Conservation (phyloP, 352 stramenopile species). For the Thraustochytrium striatum region DNA sequence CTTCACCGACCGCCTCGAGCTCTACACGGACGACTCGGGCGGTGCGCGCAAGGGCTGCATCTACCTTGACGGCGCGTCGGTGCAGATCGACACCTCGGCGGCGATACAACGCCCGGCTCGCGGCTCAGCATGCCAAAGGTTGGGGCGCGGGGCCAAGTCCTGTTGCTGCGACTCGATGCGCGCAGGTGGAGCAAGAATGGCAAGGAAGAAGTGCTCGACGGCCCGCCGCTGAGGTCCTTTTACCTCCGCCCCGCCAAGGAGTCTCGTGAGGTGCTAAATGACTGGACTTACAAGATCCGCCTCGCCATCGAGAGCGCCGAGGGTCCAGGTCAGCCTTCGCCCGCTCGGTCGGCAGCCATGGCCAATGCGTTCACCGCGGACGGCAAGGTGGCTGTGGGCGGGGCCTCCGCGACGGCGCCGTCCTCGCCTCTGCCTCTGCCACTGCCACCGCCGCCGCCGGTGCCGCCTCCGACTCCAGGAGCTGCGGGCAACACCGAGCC, state of each 20-base stretch:
- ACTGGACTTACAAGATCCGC: constrained; percentile 32
- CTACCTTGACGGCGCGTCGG: not conserved
- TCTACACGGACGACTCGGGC: not conserved
- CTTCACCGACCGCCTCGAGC: not conserved
- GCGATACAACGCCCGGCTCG: not conserved
- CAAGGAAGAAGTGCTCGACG: not conserved
- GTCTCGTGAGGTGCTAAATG: not conserved
- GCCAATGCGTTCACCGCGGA: not conserved
- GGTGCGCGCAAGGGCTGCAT: not conserved
- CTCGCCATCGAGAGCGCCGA: constrained; percentile 1
- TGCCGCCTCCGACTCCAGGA: not conserved
- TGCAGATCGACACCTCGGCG: not conserved
- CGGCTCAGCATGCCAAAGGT: too few species aligned
- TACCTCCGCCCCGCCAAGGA: not conserved
- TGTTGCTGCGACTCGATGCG: not conserved
- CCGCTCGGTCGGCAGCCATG: not conserved
- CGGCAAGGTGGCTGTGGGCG: not conserved
- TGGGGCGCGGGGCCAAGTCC: too few species aligned
- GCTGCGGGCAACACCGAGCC: not conserved
- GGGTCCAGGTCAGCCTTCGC: not conserved
- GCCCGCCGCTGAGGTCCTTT: not conserved
- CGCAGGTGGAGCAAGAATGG: constrained; percentile 17
- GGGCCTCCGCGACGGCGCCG: not conserved
- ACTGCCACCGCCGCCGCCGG: not conserved
- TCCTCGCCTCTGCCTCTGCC: not conserved